A percentile compares a stretch with the other conserved stretches of the same genome.
Evolutionary conservation across 2,329 filamentous ascomycete species (phyloP).

Genomic region (Calonectria hongkongensis): DNA sequence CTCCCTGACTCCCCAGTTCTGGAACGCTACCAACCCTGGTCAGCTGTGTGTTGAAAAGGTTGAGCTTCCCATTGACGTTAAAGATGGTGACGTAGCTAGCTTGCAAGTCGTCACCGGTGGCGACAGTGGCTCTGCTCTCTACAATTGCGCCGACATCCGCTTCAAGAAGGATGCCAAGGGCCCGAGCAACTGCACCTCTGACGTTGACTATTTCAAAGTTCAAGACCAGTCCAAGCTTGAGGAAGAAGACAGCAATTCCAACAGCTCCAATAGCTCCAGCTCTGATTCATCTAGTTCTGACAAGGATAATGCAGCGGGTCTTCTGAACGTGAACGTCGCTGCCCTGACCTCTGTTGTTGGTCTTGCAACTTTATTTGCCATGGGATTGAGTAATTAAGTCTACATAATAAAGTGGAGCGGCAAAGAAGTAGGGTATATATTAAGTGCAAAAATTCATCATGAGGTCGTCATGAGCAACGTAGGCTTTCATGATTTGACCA

Average conservation of each 20-base stretch:
- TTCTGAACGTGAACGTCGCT: constrained; percentile 49
- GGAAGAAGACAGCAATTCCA: constrained; percentile 35
- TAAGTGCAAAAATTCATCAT: constrained; percentile 26
- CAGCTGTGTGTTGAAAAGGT: constrained; percentile 80
- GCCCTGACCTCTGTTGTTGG: constrained; percentile 61
- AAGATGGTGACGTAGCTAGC: constrained; percentile 78
- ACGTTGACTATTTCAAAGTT: constrained; percentile 66
- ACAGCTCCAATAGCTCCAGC: constrained; percentile 43
- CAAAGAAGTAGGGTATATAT: constrained; percentile 27
- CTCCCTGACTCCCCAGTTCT: constrained; percentile 76
- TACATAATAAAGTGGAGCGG: neutral
- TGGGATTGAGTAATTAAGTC: constrained; percentile 57
- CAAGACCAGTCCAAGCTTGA: constrained; percentile 54
- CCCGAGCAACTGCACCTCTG: constrained; percentile 60
- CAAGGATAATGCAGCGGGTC: constrained; percentile 51
- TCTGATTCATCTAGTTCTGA: constrained; percentile 42
- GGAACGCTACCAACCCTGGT: constrained; percentile 76
- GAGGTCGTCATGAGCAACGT: constrained; percentile 23
- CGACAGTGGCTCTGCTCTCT: constrained; percentile 75
- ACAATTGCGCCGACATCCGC: constrained; percentile 85
- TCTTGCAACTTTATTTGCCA: constrained; percentile 62
- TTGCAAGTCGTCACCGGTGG: constrained; percentile 82
- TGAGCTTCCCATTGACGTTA: constrained; percentile 71
- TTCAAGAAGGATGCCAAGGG: constrained; percentile 73
- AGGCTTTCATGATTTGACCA: constrained; percentile 40